phyloP scores from a whole-genome alignment of 2,329 filamentous ascomycete species.

The Whalleya microplaca region DNA sequence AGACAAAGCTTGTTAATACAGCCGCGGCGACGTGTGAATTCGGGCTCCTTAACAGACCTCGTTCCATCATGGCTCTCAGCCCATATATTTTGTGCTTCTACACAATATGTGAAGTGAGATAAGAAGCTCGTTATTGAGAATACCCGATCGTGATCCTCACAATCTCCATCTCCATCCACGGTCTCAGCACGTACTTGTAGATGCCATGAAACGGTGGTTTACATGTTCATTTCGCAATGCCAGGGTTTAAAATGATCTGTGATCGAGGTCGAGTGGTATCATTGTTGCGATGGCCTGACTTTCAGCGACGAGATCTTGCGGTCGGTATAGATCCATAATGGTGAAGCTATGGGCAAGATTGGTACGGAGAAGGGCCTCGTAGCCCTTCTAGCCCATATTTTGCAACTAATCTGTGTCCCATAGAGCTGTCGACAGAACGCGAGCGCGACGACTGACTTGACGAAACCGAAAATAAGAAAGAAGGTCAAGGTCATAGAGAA shows the following conservation, averaged over 20 bases:
- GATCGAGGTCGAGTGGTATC: no score
- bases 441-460: background rate
- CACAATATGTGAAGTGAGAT: constrained; percentile 23
- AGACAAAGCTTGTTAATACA: constrained; percentile 9
- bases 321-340: constrained; percentile 21
- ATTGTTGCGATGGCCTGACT: background rate
- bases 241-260: constrained; percentile 3
- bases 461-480: no score
- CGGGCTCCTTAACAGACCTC: constrained; percentile 6
- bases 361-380: constrained; percentile 22
- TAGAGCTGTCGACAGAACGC: constrained; percentile 17
- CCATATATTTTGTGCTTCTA: constrained; percentile 19
- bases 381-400: constrained; percentile 24
- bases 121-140: constrained; percentile 22
- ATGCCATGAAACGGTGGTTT: constrained; percentile 20
- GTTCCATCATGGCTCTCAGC: constrained; percentile 14
- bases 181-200: constrained; percentile 13
- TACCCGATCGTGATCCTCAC: constrained; percentile 4
- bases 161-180: constrained; percentile 1
- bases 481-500: constrained; percentile 25
- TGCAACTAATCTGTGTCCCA: constrained; percentile 22
- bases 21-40: constrained; percentile 11
- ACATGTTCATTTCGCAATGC: constrained; percentile 7
- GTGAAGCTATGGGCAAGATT: constrained; percentile 22
- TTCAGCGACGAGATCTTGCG: constrained; percentile 19